A percentile compares a stretch with the other conserved stretches of the same genome.
Conservation (phyloP, 495 filamentous ascomycete species). For the Margaritispora aquatica region DNA sequence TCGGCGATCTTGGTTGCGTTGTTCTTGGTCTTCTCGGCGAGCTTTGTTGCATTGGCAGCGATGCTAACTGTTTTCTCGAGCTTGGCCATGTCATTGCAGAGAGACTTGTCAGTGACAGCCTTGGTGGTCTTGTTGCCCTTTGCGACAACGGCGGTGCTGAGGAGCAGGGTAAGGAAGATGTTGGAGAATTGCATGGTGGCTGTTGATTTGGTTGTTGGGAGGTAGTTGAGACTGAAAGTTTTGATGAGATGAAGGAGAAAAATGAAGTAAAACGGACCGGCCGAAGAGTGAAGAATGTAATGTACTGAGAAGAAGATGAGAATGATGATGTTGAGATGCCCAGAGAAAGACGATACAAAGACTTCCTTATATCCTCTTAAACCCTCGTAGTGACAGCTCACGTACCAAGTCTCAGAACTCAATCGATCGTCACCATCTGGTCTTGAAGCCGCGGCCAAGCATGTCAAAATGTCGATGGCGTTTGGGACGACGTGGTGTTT, state of each 20-base stretch:
- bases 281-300: constrained; percentile 13
- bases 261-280: constrained; percentile 5
- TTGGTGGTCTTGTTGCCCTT: constrained; percentile 6
- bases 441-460: background rate
- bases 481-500: background rate
- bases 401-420: background rate
- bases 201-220: background rate
- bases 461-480: background rate
- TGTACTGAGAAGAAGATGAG: constrained; percentile 3
- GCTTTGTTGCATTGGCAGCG: constrained; percentile 11
- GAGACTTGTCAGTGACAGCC: constrained; percentile 1
- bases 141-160: constrained; percentile 7
- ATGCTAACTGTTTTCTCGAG: constrained; percentile 3
- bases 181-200: constrained; percentile 16
- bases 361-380: constrained; percentile 4
- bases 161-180: constrained; percentile 13
- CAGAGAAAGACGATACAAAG: background rate
- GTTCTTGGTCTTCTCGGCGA: constrained; percentile 9
- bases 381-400: background rate
- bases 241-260: background rate
- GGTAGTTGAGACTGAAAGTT: background rate
- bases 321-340: constrained; percentile 11
- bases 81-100: constrained; percentile 11
- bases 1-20: constrained; percentile 18
- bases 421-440: background rate